A percentile compares a stretch with the other conserved stretches of the same genome.
phyloP scores from a whole-genome alignment of 306 rosid genomes.

The Trifolium fragiferum region DNA sequence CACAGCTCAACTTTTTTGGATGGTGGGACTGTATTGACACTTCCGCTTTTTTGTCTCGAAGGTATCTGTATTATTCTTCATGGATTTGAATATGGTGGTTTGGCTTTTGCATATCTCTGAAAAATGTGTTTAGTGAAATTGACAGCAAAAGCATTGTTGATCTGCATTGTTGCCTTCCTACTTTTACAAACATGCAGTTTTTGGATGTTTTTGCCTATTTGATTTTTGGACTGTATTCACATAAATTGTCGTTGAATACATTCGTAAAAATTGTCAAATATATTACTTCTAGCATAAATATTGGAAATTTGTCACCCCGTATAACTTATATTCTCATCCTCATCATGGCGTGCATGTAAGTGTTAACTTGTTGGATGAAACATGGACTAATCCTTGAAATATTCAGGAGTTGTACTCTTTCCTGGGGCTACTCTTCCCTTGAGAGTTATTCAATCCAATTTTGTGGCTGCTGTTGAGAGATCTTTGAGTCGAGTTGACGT shows the following conservation, averaged over 20 bases:
- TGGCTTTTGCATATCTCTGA: background rate
- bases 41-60: slow-evolving; percentile 82
- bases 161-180: background rate
- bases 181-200: background rate
- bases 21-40: slow-evolving; percentile 66
- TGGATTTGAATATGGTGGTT: slow-evolving; percentile 16
- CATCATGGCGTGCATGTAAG: slow-evolving; percentile 20
- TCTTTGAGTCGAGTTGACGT: slow-evolving; percentile 68
- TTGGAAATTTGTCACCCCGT: slow-evolving; percentile 9
- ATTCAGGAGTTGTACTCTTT: slow-evolving; percentile 89
- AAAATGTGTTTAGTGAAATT: background rate
- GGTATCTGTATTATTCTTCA: slow-evolving; percentile 44
- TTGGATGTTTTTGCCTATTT: slow-evolving; percentile 20
- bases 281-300: slow-evolving; percentile 26
- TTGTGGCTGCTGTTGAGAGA: slow-evolving; percentile 71
- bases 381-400: slow-evolving; percentile 30
- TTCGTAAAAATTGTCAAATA: slow-evolving; percentile 29
- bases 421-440: slow-evolving; percentile 92
- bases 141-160: background rate
- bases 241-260: slow-evolving; percentile 10
- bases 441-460: slow-evolving; percentile 68
- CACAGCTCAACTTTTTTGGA: slow-evolving; percentile 77
- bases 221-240: slow-evolving; percentile 1
- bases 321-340: slow-evolving; percentile 6
- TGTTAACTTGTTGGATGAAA: slow-evolving; percentile 4